These are phyloP conservation scores for Mycocentrospora acerina DNA, from an alignment of 2,329 filamentous ascomycete species.

Conservation along the genomic window DNA sequence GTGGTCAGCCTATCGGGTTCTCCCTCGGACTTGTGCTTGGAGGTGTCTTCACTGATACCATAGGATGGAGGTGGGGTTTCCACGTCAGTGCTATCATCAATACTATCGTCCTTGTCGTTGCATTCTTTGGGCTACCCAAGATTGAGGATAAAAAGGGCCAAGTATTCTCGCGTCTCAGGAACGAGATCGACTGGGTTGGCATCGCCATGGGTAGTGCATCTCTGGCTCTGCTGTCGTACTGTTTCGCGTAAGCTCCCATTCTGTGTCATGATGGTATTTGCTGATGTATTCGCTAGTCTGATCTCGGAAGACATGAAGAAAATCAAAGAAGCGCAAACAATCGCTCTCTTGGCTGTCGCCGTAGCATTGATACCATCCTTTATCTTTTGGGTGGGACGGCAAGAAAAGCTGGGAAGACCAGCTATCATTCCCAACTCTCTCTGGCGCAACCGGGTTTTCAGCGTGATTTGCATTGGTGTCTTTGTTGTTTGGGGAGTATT, in stretches of 20 bases:
- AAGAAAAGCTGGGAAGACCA: conserved; percentile 49
- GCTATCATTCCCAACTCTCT: conserved; percentile 64
- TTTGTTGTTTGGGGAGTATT: conserved; percentile 43
- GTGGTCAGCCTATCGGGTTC: conserved; percentile 55
- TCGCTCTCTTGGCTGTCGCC: conserved; percentile 50
- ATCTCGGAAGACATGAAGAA: conserved; percentile 45
- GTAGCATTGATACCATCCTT: conserved; percentile 52
- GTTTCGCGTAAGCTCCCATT: conserved; percentile 51
- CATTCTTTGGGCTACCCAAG: conserved; percentile 43
- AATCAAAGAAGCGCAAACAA: conserved; percentile 48
- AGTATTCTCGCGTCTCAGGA: conserved; percentile 34
- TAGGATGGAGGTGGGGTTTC: conserved; percentile 57
- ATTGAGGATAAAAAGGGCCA: conserved; percentile 22
- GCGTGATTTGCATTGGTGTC: conserved; percentile 54
- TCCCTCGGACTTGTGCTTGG: conserved; percentile 54
- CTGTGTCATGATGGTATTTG: background rate
- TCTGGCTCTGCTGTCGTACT: conserved; percentile 54
- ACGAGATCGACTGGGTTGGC: conserved; percentile 58
- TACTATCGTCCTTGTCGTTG: conserved; percentile 42
- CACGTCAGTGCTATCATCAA: conserved; percentile 51
- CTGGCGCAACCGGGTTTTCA: conserved; percentile 61
- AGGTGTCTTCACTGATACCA: conserved; percentile 50
- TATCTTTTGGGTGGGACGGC: conserved; percentile 55
- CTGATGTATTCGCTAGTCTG: conserved; percentile 13
- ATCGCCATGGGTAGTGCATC: conserved; percentile 49